Conservation (phyloP, 2,329 filamentous ascomycete genomes). For the Phyllosticta citriasiana region DNA sequence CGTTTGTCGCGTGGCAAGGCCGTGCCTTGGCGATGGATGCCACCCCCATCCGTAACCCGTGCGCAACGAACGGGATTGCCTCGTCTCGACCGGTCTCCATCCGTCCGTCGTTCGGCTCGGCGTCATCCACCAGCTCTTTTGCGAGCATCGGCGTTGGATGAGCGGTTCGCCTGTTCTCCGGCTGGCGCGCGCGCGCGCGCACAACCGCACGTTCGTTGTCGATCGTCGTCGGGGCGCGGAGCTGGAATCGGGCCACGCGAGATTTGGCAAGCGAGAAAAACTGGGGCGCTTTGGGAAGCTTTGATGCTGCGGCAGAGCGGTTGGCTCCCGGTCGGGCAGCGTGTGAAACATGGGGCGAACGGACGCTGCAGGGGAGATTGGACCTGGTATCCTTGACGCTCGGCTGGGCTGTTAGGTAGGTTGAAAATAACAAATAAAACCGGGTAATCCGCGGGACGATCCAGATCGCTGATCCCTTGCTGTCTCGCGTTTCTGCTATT, state of each 20-base stretch:
- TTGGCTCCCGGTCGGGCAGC: neutral
- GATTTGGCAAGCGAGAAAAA: neutral
- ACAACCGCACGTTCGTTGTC: neutral
- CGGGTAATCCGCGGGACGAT: too few relatives aligned
- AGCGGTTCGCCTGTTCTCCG: neutral
- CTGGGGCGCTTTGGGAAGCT: neutral
- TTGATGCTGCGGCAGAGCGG: neutral
- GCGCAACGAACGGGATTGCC: neutral
- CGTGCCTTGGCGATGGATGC: neutral
- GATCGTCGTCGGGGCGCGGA: neutral
- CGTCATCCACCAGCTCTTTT: neutral
- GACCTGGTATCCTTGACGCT: too few relatives aligned
- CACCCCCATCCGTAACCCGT: neutral
- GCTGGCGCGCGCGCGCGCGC: neutral
- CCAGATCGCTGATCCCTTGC: too few relatives aligned
- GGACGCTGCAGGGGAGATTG: neutral
- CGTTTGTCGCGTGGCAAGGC: neutral
- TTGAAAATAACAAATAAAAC: too few relatives aligned
- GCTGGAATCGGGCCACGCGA: neutral
- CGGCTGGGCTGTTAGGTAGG: too few relatives aligned
- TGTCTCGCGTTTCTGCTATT: too few relatives aligned
- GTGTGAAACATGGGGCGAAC: neutral
- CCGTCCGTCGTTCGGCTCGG: neutral
- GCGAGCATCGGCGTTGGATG: neutral
- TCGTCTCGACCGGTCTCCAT: neutral